Base-by-base conservation (phyloP, 768 basidiomycete genomes). In the Naganishia randhawae region DNA sequence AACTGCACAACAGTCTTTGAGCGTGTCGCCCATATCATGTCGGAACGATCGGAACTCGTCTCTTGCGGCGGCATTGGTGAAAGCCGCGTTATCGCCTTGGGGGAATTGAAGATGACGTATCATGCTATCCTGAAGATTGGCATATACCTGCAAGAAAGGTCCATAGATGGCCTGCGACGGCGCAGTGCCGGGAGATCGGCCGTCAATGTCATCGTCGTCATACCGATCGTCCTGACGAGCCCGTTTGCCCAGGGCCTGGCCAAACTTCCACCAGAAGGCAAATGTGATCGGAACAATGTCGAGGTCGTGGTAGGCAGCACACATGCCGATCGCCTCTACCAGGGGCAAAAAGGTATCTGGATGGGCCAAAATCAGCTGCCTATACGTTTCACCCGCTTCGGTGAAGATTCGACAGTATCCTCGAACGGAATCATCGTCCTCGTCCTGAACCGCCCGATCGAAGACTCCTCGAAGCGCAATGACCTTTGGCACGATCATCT, bases 301-400 rank as follows among this genome's bases (percentile, higher is more conserved):
- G 67, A 98, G 87, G 77, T 97, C 92, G 17, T 85, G 85, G 81
- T 91, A 95, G 1, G 91, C 90, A 16, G 96, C 89, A 76, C 95
- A 98, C 75, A 89, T 86, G 10, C 89, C 89, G 72, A 99, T 94
- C 27, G 92, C 94, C 74, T 95, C 89, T 25, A 99, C 91, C 71
- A 99, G 87, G 0, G 95, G 92, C 80, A 92, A 90, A 81, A 98
- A 96, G 0, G 90, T 89, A 69, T 92, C 89, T 9, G 90, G 87
- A 77, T 98, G 94, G 71, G 89, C 88, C 27, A 95, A 82, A 68
- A 99, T 84, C 19, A 99, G 84, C 55, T 88, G 81, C 54, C 91
- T 89, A 80, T 98, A 99, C 2, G 90, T 92, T 81, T 98, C 96
- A 55, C 96, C 96, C 0, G 96, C 94, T 81, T 99, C 96, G n/a